Evolutionary conservation across 371 early-diverging fungal genomes (phyloP).

Genomic region (Spiromyces aspiralis): DNA sequence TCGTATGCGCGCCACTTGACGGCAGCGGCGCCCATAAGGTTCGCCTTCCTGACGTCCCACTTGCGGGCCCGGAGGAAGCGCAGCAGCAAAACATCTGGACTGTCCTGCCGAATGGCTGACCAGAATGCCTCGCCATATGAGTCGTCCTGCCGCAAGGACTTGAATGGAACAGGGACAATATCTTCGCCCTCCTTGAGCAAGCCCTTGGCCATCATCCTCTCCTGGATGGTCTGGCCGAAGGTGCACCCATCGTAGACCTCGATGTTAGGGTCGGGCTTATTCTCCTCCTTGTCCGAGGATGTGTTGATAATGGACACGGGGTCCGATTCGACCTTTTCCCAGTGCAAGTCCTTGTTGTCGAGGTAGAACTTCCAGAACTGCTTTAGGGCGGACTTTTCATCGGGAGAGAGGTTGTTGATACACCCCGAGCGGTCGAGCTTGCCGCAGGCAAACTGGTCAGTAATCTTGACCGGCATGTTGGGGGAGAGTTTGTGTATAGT

Average conservation of each 20-base stretch:
- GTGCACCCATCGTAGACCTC: constrained; percentile 24
- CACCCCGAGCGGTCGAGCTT: constrained; percentile 18
- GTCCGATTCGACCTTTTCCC: constrained; percentile 16
- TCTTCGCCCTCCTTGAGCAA: constrained; percentile 5
- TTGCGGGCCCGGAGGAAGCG: constrained; percentile 43
- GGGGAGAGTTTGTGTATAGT: neutral
- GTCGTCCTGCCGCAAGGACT: constrained; percentile 28
- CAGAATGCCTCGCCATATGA: constrained; percentile 18
- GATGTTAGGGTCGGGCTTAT: constrained; percentile 10
- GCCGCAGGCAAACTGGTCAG: constrained; percentile 23
- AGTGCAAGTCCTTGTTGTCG: constrained; percentile 30
- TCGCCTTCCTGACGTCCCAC: constrained; percentile 35
- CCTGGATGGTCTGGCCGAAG: constrained; percentile 33
- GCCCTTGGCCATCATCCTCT: constrained; percentile 29
- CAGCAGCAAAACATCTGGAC: constrained; percentile 34
- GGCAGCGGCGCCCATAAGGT: constrained; percentile 28
- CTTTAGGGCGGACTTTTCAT: constrained; percentile 33
- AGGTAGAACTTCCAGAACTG: constrained; percentile 36
- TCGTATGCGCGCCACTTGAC: constrained; percentile 32
- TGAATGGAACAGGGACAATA: constrained; percentile 26
- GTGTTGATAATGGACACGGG: constrained; percentile 12
- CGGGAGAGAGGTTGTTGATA: constrained; percentile 26
- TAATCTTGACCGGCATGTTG: constrained; percentile 6
- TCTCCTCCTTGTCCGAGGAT: constrained; percentile 18
- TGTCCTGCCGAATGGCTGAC: constrained; percentile 30